These are phyloP conservation scores for Malus asiatica DNA, from an alignment of 306 rosid genomes.

Conservation along the genomic window DNA sequence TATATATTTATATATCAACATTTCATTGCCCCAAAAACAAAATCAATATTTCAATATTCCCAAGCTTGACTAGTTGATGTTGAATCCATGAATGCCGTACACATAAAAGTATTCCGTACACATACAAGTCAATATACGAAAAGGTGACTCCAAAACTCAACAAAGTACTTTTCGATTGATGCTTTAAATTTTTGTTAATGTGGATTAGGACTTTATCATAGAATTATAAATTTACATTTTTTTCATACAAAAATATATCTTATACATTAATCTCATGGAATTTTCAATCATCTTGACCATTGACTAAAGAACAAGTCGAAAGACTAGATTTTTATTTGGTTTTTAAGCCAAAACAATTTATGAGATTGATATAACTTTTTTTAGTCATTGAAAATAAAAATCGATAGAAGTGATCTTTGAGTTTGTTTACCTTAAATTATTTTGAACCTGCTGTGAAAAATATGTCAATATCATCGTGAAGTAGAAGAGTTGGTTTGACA, in stretches of 20 bases:
- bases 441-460: too few species aligned
- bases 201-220: not conserved
- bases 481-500: too few species aligned
- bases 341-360: too few species aligned
- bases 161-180: conserved; percentile 1
- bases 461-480: too few species aligned
- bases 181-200: not conserved
- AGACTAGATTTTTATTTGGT: not conserved
- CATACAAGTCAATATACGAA: conserved; percentile 9
- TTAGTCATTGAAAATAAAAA: too few species aligned
- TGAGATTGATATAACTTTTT: too few species aligned
- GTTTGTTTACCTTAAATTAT: too few species aligned
- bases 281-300: not conserved
- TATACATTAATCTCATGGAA: not conserved
- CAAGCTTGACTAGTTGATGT: conserved; percentile 19
- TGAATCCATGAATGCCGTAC: conserved; percentile 41
- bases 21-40: not conserved
- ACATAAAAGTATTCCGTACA: conserved; percentile 30
- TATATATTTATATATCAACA: not conserved
- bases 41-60: not conserved
- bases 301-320: not conserved
- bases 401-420: too few species aligned
- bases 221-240: not conserved
- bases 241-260: not conserved
- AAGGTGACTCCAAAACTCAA: not conserved